Percentiles rank a stretch among this genome's conserved stretches.
Conservation (phyloP, 768 basidiomycete species). For the Tulasnella sp. region DNA sequence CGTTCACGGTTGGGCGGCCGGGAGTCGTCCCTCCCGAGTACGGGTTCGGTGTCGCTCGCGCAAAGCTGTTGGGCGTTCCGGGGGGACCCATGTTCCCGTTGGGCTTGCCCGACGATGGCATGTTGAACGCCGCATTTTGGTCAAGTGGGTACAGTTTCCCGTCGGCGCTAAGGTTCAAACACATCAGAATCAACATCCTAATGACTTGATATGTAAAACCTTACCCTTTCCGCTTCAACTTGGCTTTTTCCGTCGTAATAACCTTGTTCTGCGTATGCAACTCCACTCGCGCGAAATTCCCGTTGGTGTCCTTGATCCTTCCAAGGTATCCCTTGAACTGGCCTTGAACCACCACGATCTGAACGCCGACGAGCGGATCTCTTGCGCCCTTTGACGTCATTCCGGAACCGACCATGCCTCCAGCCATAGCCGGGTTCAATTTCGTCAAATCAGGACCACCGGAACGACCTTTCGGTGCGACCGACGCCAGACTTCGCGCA, state of each 20-base stretch:
- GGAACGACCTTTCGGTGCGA: slow-evolving; percentile 70
- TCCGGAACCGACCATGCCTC: slow-evolving; percentile 73
- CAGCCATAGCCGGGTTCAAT: slow-evolving; percentile 74
- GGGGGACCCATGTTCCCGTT: background rate
- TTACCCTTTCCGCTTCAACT: slow-evolving; percentile 60
- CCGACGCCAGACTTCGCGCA: slow-evolving; percentile 65
- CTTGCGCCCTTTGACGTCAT: slow-evolving; percentile 57
- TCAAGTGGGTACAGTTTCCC: background rate
- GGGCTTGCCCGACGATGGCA: background rate
- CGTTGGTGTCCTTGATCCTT: slow-evolving; percentile 90
- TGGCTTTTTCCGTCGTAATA: slow-evolving; percentile 74
- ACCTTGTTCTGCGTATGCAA: slow-evolving; percentile 81
- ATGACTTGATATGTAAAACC: no score
- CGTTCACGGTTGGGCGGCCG: slow-evolving; percentile 18
- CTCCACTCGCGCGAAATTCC: slow-evolving; percentile 76
- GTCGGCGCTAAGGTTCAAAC: background rate
- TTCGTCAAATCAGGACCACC: slow-evolving; percentile 65
- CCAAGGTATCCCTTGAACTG: slow-evolving; percentile 85
- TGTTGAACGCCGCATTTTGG: background rate
- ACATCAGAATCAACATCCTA: no score
- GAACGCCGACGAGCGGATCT: slow-evolving; percentile 69
- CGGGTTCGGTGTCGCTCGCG: slow-evolving; percentile 46
- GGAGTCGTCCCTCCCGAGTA: slow-evolving; percentile 20
- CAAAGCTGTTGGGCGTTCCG: background rate
- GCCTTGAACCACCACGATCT: slow-evolving; percentile 74